Conservation (phyloP, 2,329 filamentous ascomycete species). For the Colletotrichum orchidophilum region DNA sequence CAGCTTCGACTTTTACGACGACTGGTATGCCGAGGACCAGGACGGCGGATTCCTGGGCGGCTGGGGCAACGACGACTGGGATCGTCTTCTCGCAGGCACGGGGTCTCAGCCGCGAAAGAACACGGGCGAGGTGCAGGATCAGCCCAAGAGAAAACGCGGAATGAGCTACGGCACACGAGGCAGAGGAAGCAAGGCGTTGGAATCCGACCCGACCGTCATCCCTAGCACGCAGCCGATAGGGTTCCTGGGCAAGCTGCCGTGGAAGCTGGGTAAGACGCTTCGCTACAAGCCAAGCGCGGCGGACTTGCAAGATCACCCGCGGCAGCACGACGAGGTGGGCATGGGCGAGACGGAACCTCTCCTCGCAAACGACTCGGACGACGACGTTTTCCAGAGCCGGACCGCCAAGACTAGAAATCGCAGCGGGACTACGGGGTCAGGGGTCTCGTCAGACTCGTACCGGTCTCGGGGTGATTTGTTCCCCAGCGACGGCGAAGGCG, state of each 20-base stretch:
- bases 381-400: slow-evolving; percentile 41
- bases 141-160: slow-evolving; percentile 77
- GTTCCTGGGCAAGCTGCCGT: slow-evolving; percentile 85
- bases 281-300: slow-evolving; percentile 92
- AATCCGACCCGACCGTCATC: slow-evolving; percentile 88
- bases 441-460: slow-evolving; percentile 84
- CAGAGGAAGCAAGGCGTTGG: slow-evolving; percentile 48
- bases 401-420: slow-evolving; percentile 64
- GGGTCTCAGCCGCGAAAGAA: slow-evolving; percentile 56
- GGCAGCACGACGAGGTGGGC: slow-evolving; percentile 53
- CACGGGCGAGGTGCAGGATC: slow-evolving; percentile 57
- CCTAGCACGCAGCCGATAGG: slow-evolving; percentile 86
- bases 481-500: slow-evolving; percentile 84
- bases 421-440: slow-evolving; percentile 82
- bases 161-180: slow-evolving; percentile 90
- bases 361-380: slow-evolving; percentile 53
- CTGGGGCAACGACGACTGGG: slow-evolving; percentile 87
- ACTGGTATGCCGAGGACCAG: slow-evolving; percentile 79
- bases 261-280: slow-evolving; percentile 82
- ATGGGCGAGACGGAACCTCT: slow-evolving; percentile 74
- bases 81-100: slow-evolving; percentile 79
- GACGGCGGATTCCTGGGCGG: slow-evolving; percentile 66
- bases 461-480: slow-evolving; percentile 91
- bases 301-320: slow-evolving; percentile 87
- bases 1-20: slow-evolving; percentile 97